Base-by-base conservation (phyloP, 345 rosid genomes). In the Nephelium lappaceum region DNA sequence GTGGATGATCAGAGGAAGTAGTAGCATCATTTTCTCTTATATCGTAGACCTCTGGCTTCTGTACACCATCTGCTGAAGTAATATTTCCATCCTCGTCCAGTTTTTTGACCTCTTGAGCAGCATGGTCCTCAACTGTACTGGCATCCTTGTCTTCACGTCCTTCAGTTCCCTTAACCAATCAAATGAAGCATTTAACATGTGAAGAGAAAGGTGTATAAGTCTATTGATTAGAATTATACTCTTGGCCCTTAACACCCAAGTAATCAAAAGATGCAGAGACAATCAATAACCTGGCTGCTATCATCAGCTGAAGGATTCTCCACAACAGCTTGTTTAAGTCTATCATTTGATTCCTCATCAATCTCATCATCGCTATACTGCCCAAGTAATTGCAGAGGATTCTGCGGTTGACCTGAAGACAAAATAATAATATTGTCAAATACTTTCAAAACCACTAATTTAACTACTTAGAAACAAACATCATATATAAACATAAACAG, bases 311-410 rank as follows among this genome's bases (percentile, higher is more conserved):
- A 31, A 38, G 88, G 76, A 82, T 75, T 84, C 66, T 85, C 87
- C 6, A 70, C 80, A 78, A 75, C 67, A 72, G 78, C 81, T 75
- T 72, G 55, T 65, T 71, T 82, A 58, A 67, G 75, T 61, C 42
- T 83, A 69, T 75, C 71, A 83, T 65, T 85, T 18, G 81, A 75
- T 49, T 87, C 90, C 43, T 90, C 93, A 55, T 94, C 93, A 75
- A 86, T 69, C 45, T 96, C 99, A 82, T 91, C 98, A 81, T 94
- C 98, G 65, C 97, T 94, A 75, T 96, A 96, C 72, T 93, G 99
- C 68, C 95, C 98, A 73, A 96, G 98, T 78, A 96, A 86, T 69
- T 88, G 86, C 80, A 96, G 87, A 62, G 99, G 98, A 80, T 94
- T 96, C 78, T 86, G 91, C 43, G 83, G 84, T 78, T 89, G 89